Evolutionary conservation across 2,329 filamentous ascomycete species (phyloP).

Genomic region (Triangularia verruculosa): DNA sequence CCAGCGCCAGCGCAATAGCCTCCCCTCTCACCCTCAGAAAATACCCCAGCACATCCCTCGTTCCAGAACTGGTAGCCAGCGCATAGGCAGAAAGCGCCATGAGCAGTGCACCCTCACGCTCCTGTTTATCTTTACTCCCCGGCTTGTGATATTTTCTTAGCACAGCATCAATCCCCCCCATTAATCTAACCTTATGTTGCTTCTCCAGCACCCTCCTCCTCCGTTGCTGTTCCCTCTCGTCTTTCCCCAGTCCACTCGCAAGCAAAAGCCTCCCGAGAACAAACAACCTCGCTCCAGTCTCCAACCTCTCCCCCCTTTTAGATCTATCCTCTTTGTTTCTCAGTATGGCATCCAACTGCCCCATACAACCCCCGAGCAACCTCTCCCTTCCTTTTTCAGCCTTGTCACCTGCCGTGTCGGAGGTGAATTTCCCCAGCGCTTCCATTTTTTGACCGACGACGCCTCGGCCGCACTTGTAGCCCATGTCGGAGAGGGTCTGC

Average conservation of each 20-base stretch:
- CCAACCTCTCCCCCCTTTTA: slow-evolving; percentile 46
- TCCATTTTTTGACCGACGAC: slow-evolving; percentile 64
- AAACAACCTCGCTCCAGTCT: slow-evolving; percentile 66
- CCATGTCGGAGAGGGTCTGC: slow-evolving; percentile 66
- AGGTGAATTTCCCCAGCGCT: slow-evolving; percentile 50
- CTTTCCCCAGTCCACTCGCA: slow-evolving; percentile 60
- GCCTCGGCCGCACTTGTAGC: slow-evolving; percentile 70
- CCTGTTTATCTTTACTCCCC: slow-evolving; percentile 53
- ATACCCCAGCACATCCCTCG: slow-evolving; percentile 73
- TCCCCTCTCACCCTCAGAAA: slow-evolving; percentile 72
- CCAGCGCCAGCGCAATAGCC: slow-evolving; percentile 63
- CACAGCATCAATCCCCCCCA: slow-evolving; percentile 66
- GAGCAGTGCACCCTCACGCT: slow-evolving; percentile 50
- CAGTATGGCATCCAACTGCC: slow-evolving; percentile 18
- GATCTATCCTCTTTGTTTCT: slow-evolving; percentile 31
- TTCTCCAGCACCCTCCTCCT: slow-evolving; percentile 64
- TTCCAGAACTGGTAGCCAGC: slow-evolving; percentile 74
- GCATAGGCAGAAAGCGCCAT: slow-evolving; percentile 80
- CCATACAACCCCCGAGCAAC: slow-evolving; percentile 16
- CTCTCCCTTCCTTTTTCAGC: slow-evolving; percentile 30
- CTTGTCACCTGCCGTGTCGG: slow-evolving; percentile 27
- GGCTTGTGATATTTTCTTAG: slow-evolving; percentile 42
- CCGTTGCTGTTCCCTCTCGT: slow-evolving; percentile 47
- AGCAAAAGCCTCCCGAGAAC: slow-evolving; percentile 73
- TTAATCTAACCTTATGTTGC: slow-evolving; percentile 58